Conservation (phyloP, 768 basidiomycete genomes). For the Boletus vinaceobasis region DNA sequence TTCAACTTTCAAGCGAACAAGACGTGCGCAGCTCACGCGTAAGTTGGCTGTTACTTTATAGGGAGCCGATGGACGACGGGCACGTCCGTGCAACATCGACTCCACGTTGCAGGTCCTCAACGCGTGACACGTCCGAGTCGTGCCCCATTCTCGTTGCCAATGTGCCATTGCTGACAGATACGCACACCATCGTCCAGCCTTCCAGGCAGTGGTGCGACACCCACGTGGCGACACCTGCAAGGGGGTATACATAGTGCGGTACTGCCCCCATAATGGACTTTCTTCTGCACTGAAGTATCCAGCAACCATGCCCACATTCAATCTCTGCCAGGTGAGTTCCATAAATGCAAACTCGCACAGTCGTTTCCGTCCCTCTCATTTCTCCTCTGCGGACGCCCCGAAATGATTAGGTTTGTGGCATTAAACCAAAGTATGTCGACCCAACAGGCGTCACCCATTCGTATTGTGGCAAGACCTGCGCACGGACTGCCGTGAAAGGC, state of each 20-base stretch:
- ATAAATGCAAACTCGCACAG: constrained; percentile 4
- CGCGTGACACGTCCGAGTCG: constrained; percentile 15
- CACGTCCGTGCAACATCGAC: constrained; percentile 16
- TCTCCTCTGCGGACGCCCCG: neutral
- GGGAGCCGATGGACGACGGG: neutral
- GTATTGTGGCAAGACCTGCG: constrained; percentile 62
- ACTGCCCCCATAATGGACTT: constrained; percentile 2
- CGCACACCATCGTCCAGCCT: constrained; percentile 7
- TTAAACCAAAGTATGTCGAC: constrained; percentile 61
- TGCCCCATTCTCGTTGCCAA: constrained; percentile 11
- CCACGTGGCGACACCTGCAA: constrained; percentile 21
- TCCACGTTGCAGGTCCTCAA: constrained; percentile 20
- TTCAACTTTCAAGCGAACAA: neutral
- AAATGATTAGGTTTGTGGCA: constrained; percentile 48
- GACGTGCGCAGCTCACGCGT: constrained; percentile 4
- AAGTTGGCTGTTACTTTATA: constrained; percentile 20
- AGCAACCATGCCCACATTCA: constrained; percentile 18
- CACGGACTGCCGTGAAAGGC: constrained; percentile 37
- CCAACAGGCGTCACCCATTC: constrained; percentile 52
- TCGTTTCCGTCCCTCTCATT: constrained; percentile 13
- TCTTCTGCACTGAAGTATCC: constrained; percentile 2
- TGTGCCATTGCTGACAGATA: constrained; percentile 3
- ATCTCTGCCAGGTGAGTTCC: constrained; percentile 27
- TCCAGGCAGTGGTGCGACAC: constrained; percentile 16
- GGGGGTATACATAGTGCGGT: constrained; percentile 22